Base-by-base conservation (phyloP, 129 eudicot genomes). In the Pittosporum tobira region DNA sequence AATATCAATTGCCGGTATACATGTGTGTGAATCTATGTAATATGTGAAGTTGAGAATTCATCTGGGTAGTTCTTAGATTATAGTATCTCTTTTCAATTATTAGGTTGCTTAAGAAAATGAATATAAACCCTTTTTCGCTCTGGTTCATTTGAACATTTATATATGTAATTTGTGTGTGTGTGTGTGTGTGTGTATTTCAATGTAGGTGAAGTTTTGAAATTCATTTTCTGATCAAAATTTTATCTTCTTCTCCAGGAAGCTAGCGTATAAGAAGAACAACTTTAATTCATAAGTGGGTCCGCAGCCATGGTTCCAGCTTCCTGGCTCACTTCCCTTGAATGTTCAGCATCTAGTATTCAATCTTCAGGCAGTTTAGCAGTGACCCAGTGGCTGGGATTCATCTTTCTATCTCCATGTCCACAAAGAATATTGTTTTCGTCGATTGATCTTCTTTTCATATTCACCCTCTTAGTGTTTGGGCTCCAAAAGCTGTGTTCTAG, bases 371-470 rank as follows among this genome's bases (percentile, higher is more conserved):
- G 21, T n/a, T 61, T 64, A 19, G 48, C 68, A 25, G 53, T 56
- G 4, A 21, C 68, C 9, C 71, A 68, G 58, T 84, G 84, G 94
- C 48, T 77, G 28, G 65, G 38, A 3, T 84, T 77, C 73, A 71
- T 80, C 52, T 72, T 77, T 29, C 67, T 84, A 0, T 74, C 94
- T 45, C 84, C 88, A 48, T 84, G 88, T 25, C 69, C 88, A 16
- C 94, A 84, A 60, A 81, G 83, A 50, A 27, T 63, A 13, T 61
- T 84, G 2, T 66, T 81, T 46, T 80, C 82, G 38, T 24, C 80
- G 46, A 64, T 81, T 58, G 73, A 77, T 71, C 38, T 63, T 19
- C 10, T 84, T 18, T 77, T 80, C 52, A 58, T 80, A 63, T 56
- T 80, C 7, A 51, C 43, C 20, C 61, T 80, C 10, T 25, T 77